Conservation (phyloP, 768 basidiomycete species). For the Boletus rufocinnamomeus region DNA sequence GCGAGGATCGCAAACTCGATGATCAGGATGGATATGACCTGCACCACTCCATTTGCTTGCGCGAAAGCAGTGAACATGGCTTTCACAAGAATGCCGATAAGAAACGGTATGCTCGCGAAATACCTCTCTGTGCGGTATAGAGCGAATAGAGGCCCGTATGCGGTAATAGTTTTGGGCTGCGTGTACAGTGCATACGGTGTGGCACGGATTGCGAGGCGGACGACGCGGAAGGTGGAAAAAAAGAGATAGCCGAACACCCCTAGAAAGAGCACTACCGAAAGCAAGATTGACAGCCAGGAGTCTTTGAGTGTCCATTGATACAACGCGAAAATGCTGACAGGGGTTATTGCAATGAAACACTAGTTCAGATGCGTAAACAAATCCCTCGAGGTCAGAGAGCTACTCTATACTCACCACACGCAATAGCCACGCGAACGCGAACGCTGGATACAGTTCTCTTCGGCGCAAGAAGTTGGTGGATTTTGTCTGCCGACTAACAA, state of each 20-base stretch:
- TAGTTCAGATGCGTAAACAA: conserved; percentile 26
- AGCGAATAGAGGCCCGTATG: conserved; percentile 62
- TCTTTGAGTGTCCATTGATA: conserved; percentile 92
- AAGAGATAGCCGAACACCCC: conserved; percentile 49
- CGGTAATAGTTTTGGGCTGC: conserved; percentile 38
- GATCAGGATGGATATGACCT: conserved; percentile 66
- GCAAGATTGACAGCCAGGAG: conserved; percentile 81
- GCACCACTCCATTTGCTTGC: conserved; percentile 60
- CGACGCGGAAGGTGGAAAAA: conserved; percentile 49
- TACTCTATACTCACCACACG: conserved; percentile 56
- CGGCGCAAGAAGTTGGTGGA: conserved; percentile 19
- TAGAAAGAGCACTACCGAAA: conserved; percentile 72
- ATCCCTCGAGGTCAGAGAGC: conserved; percentile 1
- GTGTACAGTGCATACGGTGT: conserved; percentile 43
- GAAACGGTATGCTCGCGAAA: conserved; percentile 62
- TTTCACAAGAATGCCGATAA: conserved; percentile 62
- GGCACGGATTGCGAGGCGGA: conserved; percentile 47
- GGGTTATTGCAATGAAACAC: conserved; percentile 66
- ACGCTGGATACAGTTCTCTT: conserved; percentile 43
- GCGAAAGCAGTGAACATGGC: conserved; percentile 73
- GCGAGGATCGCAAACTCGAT: conserved; percentile 65
- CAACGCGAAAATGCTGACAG: conserved; percentile 75
- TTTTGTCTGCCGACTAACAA: conserved; percentile 25
- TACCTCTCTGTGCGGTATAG: conserved; percentile 67
- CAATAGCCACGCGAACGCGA: conserved; percentile 60